These are phyloP conservation scores for Maudiozyma barnettii DNA, from an alignment of 805 yeast genomes.

Conservation along the genomic window DNA sequence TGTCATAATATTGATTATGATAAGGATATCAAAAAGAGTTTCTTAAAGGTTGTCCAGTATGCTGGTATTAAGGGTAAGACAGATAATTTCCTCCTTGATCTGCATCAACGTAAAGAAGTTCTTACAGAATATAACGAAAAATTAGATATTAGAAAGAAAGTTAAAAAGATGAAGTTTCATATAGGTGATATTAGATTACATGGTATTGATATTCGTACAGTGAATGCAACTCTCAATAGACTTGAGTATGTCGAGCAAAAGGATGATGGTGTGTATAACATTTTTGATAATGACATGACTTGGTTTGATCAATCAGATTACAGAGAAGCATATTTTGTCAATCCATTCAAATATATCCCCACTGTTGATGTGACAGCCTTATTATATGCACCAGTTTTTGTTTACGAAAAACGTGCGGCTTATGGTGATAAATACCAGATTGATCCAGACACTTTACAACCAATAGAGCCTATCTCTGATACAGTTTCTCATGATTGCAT, in stretches of 20 bases:
- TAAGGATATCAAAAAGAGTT: constrained; percentile 9
- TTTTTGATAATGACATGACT: constrained; percentile 43
- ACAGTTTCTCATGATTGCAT: constrained; percentile 56
- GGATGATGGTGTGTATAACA: constrained; percentile 20
- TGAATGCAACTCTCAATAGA: constrained; percentile 39
- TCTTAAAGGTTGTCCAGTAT: constrained; percentile 32
- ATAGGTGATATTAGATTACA: constrained; percentile 52
- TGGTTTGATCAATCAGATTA: constrained; percentile 62
- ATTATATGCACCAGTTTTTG: constrained; percentile 56
- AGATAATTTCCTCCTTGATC: constrained; percentile 47
- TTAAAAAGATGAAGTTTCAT: constrained; percentile 49
- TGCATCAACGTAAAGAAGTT: constrained; percentile 53
- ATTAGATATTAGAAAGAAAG: constrained; percentile 37
- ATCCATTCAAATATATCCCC: constrained; percentile 31
- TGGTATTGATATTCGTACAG: constrained; percentile 50
- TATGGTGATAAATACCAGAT: constrained; percentile 35
- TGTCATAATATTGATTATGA: constrained; percentile 39
- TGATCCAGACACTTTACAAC: constrained; percentile 30
- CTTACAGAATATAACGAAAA: constrained; percentile 37
- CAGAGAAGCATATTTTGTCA: constrained; percentile 43
- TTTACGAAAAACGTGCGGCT: constrained; percentile 57
- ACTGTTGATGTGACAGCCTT: constrained; percentile 48
- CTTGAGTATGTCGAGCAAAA: constrained; percentile 12
- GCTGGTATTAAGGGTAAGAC: constrained; percentile 66
- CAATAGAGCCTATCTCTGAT: constrained; percentile 39